Percentiles rank a stretch among this genome's conserved stretches.
These are phyloP conservation scores for Alternaria conjuncta DNA, from an alignment of 2,329 filamentous ascomycete genomes.

Conservation along the genomic window DNA sequence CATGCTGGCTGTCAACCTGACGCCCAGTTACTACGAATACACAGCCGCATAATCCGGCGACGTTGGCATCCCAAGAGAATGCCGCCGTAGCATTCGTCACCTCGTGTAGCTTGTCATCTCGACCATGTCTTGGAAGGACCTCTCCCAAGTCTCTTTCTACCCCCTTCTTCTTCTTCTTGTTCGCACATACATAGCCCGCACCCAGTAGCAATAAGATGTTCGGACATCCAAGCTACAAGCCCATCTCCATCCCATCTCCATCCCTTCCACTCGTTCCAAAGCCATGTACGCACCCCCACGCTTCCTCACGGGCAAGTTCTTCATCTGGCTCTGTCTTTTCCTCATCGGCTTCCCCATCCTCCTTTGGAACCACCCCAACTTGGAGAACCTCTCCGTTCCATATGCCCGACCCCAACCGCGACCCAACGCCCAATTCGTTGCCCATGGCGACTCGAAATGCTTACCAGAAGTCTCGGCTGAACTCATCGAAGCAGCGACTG, in stretches of 20 bases:
- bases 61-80: neutral
- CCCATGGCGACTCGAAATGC: conserved; percentile 21
- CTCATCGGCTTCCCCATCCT: conserved; percentile 8
- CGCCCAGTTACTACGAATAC: neutral
- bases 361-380: conserved; percentile 7
- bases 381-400: conserved; percentile 10
- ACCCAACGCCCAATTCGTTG: conserved; percentile 16
- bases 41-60: neutral
- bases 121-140: neutral
- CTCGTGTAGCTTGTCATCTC: neutral
- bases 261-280: neutral
- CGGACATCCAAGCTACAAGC: neutral
- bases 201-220: neutral
- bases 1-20: neutral
- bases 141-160: neutral
- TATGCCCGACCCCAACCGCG: conserved; percentile 11
- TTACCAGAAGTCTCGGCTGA: conserved; percentile 17
- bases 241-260: neutral
- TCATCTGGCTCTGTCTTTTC: conserved; percentile 8
- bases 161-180: neutral
- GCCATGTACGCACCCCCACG: neutral
- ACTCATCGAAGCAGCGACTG: conserved; percentile 14
- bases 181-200: neutral
- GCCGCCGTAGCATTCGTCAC: neutral
- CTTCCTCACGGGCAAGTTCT: conserved; percentile 1